Evolutionary conservation across 1,284 basidiomycete genomes (phyloP).

Genomic region (Trametes sp.): DNA sequence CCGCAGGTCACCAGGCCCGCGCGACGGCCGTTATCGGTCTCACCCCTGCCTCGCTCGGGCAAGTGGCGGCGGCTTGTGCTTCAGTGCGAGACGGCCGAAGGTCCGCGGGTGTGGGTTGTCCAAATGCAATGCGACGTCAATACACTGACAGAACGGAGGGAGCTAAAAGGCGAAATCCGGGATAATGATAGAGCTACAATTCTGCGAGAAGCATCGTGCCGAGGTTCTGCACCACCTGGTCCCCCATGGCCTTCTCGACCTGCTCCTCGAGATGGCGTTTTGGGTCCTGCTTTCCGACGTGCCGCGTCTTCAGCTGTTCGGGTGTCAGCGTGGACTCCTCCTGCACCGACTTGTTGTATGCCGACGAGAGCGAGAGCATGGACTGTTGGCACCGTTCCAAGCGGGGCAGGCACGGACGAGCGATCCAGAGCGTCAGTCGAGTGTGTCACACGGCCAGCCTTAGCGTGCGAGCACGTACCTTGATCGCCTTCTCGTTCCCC

Average conservation of each 20-base stretch:
- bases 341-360: conserved; percentile 96
- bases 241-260: conserved; percentile 96
- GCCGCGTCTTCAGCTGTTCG: conserved; percentile 93
- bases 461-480: conserved; percentile 58
- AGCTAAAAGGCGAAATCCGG: conserved; percentile 29
- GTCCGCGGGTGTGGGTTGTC: background rate
- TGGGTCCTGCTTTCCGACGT: conserved; percentile 97
- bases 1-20: conserved; percentile 26
- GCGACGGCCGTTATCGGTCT: conserved; percentile 19
- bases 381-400: conserved; percentile 64
- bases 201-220: conserved; percentile 93
- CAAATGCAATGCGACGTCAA: conserved; percentile 22
- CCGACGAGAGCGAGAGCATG: conserved; percentile 90
- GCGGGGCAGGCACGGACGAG: conserved; percentile 7
- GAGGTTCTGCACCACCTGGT: conserved; percentile 94
- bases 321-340: conserved; percentile 92
- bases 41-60: conserved; percentile 12
- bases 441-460: conserved; percentile 26
- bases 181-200: conserved; percentile 52
- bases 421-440: conserved; percentile 23
- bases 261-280: conserved; percentile 96
- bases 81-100: conserved; percentile 7
- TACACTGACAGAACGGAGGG: conserved; percentile 24
- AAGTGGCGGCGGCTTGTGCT: conserved; percentile 14
- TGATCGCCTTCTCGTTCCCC: conserved; percentile 89